Conservation (phyloP, 331 rosid genomes). For the Rosa hybrid region DNA sequence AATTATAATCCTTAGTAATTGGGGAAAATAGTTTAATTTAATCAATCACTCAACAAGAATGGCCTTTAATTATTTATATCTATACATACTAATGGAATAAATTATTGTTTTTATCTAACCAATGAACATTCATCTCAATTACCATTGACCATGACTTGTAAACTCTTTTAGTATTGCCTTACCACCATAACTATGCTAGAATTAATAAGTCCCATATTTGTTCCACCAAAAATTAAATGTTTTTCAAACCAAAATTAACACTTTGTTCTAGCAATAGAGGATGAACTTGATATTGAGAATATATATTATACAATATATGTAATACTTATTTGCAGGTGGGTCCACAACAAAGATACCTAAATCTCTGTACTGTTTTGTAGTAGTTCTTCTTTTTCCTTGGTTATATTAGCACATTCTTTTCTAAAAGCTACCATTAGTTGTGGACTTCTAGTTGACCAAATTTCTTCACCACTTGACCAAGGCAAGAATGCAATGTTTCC, state of each 20-base stretch:
- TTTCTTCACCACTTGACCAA: background rate
- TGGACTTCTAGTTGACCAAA: background rate
- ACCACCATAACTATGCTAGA: background rate
- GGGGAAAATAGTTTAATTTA: background rate
- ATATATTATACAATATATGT: background rate
- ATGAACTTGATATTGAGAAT: background rate
- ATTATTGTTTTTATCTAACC: background rate
- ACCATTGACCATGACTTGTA: too few relatives aligned
- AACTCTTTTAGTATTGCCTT: background rate
- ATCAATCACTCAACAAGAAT: background rate
- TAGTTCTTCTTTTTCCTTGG: background rate
- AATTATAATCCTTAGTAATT: background rate
- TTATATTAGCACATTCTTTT: background rate
- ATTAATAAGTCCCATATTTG: background rate
- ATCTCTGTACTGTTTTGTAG: background rate
- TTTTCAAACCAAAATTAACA: background rate
- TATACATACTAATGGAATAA: background rate
- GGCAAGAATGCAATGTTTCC: background rate
- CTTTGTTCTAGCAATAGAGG: background rate
- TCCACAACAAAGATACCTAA: background rate
- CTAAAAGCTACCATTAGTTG: background rate
- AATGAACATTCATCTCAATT: background rate
- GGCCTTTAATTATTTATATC: background rate
- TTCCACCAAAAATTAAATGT: background rate
- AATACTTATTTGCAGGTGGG: background rate